Base-by-base conservation (phyloP, 2,329 filamentous ascomycete genomes). In the Fusarium robinianum region DNA sequence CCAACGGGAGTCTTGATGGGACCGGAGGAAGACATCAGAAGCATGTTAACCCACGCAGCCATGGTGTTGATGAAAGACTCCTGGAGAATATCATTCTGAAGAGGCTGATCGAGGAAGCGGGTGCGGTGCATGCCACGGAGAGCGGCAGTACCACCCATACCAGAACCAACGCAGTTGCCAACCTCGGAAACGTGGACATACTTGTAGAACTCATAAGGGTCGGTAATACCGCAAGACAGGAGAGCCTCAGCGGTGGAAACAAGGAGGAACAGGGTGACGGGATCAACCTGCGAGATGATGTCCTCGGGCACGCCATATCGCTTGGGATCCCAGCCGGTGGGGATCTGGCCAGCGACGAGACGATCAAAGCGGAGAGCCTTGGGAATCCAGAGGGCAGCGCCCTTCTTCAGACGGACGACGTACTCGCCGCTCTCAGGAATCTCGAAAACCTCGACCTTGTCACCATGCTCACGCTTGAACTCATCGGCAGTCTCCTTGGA, bases 11-110 rank as follows among this genome's bases (percentile, higher is more conserved):
- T 97, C 79, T 97, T 96, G 79, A 99, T 97, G 27, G 94, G 90
- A 58, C 94, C 94, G 38, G 94, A 97, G 5, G 94, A 97, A 5
- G 94, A 99, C 54, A 99, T 77, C 54, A 99, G 78, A 72, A 99
- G 77, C 94, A 99, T 99, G 78, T 99, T 99, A 45, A 99, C 91
- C 94, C 94, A 99, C 11, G 94, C 94, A 60, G 89, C 87, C 92
- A 99, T 99, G 42, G 94, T 99, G 79, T 99, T 99, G 81, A 99
- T 97, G 79, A 99, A 99, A 9, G 94, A 97, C 73, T 99, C 94
- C 67, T 99, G 95, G 10, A 99, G 81, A 67, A 99, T 96, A 66
- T 99, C 94, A 74, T 97, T 99, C 73, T 99, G 95, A 35, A 99
- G 82, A 42, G 92, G 94, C 76, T 91, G 94, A 75, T 99, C 94